phyloP scores from a whole-genome alignment of 768 basidiomycete species.

The Russula sp. region DNA sequence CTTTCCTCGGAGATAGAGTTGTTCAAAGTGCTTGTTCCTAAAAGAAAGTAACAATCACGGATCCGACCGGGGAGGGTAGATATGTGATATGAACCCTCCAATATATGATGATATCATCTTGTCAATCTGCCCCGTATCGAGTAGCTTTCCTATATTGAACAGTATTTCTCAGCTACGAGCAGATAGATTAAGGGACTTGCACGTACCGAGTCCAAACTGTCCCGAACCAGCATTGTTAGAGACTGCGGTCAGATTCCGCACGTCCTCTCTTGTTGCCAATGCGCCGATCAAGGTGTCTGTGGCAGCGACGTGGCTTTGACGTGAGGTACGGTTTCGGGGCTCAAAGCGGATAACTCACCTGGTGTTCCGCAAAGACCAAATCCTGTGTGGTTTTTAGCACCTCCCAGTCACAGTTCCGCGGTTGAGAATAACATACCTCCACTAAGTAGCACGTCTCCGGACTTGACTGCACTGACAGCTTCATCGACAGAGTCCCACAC shows the following conservation, averaged over 20 bases:
- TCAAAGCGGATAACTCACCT: slow-evolving; percentile 38
- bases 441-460: slow-evolving; percentile 70
- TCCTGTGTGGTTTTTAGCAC: slow-evolving; percentile 39
- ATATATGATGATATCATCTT: slow-evolving; percentile 90
- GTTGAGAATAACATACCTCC: slow-evolving; percentile 53
- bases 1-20: slow-evolving; percentile 70
- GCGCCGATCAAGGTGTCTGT: slow-evolving; percentile 80
- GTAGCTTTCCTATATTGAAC: slow-evolving; percentile 57
- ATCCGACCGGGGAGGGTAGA: slow-evolving; percentile 1
- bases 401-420: background rate
- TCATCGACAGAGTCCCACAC: slow-evolving; percentile 81
- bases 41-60: background rate
- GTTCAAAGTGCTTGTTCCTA: slow-evolving; percentile 85
- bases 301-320: slow-evolving; percentile 25
- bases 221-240: slow-evolving; percentile 83
- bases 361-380: slow-evolving; percentile 90
- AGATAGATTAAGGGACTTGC: background rate
- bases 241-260: slow-evolving; percentile 71
- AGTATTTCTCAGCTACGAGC: background rate
- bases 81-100: slow-evolving; percentile 51
- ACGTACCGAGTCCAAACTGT: slow-evolving; percentile 62
- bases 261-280: slow-evolving; percentile 64
- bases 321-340: slow-evolving; percentile 1
- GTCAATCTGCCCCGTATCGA: slow-evolving; percentile 67
- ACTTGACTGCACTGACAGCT: slow-evolving; percentile 77